Percentiles rank a stretch among this genome's conserved stretches.
Conservation (phyloP, 345 rosid genomes). For the Mallotus nudiflorus region DNA sequence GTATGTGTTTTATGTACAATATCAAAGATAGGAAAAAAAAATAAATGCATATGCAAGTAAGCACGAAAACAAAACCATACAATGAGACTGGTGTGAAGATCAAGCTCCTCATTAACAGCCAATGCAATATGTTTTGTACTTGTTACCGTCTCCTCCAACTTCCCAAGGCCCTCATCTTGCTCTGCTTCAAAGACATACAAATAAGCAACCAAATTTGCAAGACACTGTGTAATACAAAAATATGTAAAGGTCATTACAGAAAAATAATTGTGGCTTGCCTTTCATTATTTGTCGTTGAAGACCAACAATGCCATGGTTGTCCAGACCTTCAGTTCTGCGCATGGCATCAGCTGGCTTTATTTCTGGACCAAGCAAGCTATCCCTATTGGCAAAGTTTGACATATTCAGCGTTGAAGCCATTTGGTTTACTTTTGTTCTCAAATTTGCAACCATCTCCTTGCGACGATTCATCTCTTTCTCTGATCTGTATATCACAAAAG, state of each 20-base stretch:
- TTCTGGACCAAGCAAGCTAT: conserved; percentile 81
- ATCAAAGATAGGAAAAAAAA: not conserved
- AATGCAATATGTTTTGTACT: conserved; percentile 91
- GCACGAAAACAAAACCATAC: conserved; percentile 39
- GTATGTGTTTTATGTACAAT: not conserved
- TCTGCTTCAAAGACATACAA: conserved; percentile 45
- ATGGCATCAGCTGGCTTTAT: conserved; percentile 58
- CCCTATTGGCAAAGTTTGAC: conserved; percentile 80
- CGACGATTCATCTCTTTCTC: conserved; percentile 97
- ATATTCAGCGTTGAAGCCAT: conserved; percentile 83
- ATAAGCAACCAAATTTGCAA: not conserved
- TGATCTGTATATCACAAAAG: conserved; percentile 47
- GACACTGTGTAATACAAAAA: not conserved
- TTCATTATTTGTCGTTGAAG: conserved; percentile 87
- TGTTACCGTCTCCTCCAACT: conserved; percentile 78
- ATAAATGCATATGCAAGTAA: conserved; percentile 2
- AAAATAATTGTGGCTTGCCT: conserved; percentile 48
- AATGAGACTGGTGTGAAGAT: conserved; percentile 79
- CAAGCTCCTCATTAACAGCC: conserved; percentile 89
- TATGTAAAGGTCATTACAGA: not conserved
- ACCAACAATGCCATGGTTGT: conserved; percentile 84
- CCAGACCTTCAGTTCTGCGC: conserved; percentile 63
- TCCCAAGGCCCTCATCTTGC: conserved; percentile 98
- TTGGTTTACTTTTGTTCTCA: conserved; percentile 74
- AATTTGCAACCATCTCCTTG: conserved; percentile 73